Conservation (phyloP, 768 basidiomycete genomes). For the Amanita exitialis region DNA sequence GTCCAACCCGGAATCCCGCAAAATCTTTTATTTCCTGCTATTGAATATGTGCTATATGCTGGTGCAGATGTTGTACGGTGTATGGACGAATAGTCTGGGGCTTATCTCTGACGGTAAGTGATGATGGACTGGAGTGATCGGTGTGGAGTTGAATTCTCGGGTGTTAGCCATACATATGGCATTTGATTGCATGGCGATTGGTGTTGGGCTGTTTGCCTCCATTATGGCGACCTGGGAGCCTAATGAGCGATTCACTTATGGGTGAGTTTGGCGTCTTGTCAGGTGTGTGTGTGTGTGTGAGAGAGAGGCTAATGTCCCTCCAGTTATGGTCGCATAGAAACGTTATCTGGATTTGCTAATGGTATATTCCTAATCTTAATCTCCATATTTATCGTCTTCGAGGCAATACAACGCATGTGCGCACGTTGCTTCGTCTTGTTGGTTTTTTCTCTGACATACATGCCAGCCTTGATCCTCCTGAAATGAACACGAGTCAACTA, state of each 20-base stretch:
- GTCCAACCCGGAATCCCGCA: constrained; percentile 83
- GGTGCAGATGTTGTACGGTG: constrained; percentile 93
- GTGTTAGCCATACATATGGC: constrained; percentile 94
- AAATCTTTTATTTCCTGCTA: constrained; percentile 94
- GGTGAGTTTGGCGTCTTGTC: constrained; percentile 35
- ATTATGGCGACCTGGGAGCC: constrained; percentile 98
- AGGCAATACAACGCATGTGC: constrained; percentile 91
- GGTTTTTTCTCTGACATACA: background rate
- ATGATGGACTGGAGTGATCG: background rate
- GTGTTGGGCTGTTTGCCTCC: constrained; percentile 88
- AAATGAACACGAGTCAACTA: constrained; percentile 94
- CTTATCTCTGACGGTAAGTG: constrained; percentile 86
- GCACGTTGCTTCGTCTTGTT: constrained; percentile 12
- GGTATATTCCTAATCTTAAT: constrained; percentile 91
- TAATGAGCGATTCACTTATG: constrained; percentile 91
- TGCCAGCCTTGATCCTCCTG: constrained; percentile 79
- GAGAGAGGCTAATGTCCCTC: constrained; percentile 1
- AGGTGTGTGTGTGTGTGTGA: too few species aligned
- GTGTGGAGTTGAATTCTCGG: constrained; percentile 5
- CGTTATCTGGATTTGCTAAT: constrained; percentile 95
- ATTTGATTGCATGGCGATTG: constrained; percentile 97
- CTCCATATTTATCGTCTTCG: constrained; percentile 96
- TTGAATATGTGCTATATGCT: constrained; percentile 95
- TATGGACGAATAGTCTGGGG: constrained; percentile 96
- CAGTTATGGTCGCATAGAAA: constrained; percentile 94